Conservation (phyloP, 345 rosid species). For the Eucalyptus urophylla region DNA sequence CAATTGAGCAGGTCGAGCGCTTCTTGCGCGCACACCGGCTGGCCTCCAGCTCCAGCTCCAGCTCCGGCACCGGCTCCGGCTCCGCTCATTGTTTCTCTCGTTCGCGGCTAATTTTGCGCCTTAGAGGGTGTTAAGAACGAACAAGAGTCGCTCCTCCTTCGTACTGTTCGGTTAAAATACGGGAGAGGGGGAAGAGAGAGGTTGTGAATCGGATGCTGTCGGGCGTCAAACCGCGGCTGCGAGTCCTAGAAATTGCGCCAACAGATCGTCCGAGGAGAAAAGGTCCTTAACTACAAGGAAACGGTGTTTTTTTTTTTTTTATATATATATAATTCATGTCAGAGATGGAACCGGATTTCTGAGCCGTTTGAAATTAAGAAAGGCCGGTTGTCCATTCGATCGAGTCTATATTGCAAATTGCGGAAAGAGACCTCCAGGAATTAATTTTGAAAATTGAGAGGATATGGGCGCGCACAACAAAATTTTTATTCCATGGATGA, state of each 20-base stretch:
- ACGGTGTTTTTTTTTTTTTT: too few relatives aligned
- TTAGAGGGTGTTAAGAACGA: neutral
- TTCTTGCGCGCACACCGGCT: constrained; percentile 52
- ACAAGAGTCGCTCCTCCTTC: neutral
- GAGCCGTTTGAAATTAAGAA: neutral
- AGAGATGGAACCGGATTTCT: neutral
- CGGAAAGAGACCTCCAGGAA: neutral
- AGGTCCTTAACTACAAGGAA: neutral
- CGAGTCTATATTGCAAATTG: neutral
- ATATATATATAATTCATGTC: too few relatives aligned
- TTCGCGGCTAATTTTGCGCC: neutral
- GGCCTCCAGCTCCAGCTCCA: neutral
- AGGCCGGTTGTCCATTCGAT: neutral
- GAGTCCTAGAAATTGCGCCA: neutral
- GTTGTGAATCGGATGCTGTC: neutral
- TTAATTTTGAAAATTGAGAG: neutral
- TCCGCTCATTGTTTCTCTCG: neutral
- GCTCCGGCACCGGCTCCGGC: neutral
- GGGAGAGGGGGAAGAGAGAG: neutral
- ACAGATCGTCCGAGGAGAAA: neutral
- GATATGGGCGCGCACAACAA: too few relatives aligned
- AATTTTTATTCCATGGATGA: too few relatives aligned
- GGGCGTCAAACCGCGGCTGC: neutral
- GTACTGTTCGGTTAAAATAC: neutral
- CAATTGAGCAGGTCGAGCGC: constrained; percentile 78